Conservation (phyloP, 2,329 filamentous ascomycete genomes). For the Colletotrichum echinochloae region DNA sequence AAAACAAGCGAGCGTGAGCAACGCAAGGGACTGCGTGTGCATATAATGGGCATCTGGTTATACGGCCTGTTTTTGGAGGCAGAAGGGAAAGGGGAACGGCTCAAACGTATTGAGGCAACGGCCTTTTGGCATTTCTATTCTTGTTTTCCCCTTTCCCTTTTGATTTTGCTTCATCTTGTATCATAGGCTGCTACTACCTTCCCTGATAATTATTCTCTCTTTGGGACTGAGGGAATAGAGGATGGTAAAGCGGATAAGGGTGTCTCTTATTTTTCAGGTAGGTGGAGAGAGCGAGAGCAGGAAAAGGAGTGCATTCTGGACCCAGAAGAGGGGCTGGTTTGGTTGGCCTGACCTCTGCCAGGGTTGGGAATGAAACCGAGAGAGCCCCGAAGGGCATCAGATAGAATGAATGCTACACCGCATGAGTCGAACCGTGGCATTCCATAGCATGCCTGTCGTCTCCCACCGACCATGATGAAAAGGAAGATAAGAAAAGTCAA, state of each 20-base stretch:
- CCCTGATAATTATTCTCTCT: slow-evolving; percentile 11
- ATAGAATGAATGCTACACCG: slow-evolving; percentile 36
- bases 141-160: neutral
- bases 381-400: neutral
- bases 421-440: slow-evolving; percentile 1
- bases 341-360: neutral
- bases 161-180: slow-evolving; percentile 18
- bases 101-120: neutral
- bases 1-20: neutral
- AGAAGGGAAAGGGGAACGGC: neutral
- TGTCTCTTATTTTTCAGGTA: slow-evolving; percentile 1
- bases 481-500: neutral
- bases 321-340: neutral
- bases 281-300: neutral
- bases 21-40: slow-evolving; percentile 1
- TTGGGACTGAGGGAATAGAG: slow-evolving; percentile 3
- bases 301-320: neutral
- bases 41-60: slow-evolving; percentile 5
- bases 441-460: neutral
- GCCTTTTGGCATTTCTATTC: neutral
- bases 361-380: neutral
- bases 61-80: neutral
- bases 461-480: neutral
- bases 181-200: slow-evolving; percentile 19
- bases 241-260: neutral